Percentiles rank a stretch among this genome's conserved stretches.
phyloP scores from a whole-genome alignment of 352 stramenopile genomes.

The Blastocystis sp. region DNA sequence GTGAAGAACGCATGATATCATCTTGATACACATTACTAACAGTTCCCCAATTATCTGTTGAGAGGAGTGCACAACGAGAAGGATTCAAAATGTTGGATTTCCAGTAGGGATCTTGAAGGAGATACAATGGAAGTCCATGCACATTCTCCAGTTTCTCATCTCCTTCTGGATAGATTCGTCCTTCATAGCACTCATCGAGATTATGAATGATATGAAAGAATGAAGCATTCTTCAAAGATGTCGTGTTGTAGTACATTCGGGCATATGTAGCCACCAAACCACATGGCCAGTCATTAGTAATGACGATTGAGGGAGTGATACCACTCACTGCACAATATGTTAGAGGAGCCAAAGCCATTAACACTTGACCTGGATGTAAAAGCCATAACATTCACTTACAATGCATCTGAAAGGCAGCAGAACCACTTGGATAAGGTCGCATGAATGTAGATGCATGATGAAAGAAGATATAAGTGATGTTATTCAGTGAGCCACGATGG shows the following conservation, averaged over 20 bases:
- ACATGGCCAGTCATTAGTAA: conserved; percentile 65
- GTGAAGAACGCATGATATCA: conserved; percentile 61
- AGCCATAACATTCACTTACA: neutral
- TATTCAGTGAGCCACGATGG: conserved; percentile 44
- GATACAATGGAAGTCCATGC: conserved; percentile 53
- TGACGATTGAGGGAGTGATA: conserved; percentile 45
- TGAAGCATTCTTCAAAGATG: conserved; percentile 9
- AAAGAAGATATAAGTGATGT: conserved; percentile 64
- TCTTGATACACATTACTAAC: conserved; percentile 61
- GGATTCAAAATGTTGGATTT: conserved; percentile 63
- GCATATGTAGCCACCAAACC: conserved; percentile 63
- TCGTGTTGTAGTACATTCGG: conserved; percentile 24
- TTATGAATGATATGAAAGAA: conserved; percentile 66
- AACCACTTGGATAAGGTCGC: conserved; percentile 62
- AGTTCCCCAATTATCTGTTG: conserved; percentile 64
- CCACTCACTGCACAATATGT: neutral
- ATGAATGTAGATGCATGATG: conserved; percentile 62
- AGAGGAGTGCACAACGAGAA: conserved; percentile 63
- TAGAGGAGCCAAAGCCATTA: conserved; percentile 48
- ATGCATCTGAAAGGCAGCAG: conserved; percentile 48
- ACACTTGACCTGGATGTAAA: conserved; percentile 44
- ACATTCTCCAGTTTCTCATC: conserved; percentile 39
- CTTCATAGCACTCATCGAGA: conserved; percentile 64
- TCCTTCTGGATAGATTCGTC: conserved; percentile 63
- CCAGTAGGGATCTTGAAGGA: conserved; percentile 64